These are phyloP conservation scores for Termitomyces bulborhizus DNA, from an alignment of 768 basidiomycete species.

Conservation along the genomic window DNA sequence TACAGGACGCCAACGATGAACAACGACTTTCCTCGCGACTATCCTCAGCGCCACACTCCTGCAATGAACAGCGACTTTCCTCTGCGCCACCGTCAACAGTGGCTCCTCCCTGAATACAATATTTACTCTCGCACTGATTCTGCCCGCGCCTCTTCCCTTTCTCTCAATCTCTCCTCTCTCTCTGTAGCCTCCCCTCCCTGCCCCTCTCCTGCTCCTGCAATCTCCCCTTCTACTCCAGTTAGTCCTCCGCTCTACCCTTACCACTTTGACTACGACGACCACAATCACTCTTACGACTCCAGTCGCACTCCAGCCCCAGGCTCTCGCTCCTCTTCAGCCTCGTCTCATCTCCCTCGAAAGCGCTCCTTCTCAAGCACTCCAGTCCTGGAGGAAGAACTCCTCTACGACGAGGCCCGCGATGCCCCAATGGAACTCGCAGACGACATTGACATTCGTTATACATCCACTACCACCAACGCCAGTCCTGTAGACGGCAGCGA, in stretches of 20 bases:
- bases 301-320: conserved; percentile 20
- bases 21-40: conserved; percentile 6
- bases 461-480: conserved; percentile 16
- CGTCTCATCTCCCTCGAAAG: conserved; percentile 55
- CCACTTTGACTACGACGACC: conserved; percentile 40
- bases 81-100: not conserved
- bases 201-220: conserved; percentile 61
- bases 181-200: conserved; percentile 62
- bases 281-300: conserved; percentile 16
- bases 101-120: not conserved
- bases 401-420: conserved; percentile 35
- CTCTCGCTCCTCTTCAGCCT: conserved; percentile 31
- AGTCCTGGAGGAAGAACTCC: conserved; percentile 32
- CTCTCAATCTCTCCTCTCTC: conserved; percentile 64
- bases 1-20: conserved; percentile 2
- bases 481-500: conserved; percentile 45
- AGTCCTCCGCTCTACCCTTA: conserved; percentile 46
- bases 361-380: conserved; percentile 54
- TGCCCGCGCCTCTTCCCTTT: conserved; percentile 32
- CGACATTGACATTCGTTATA: conserved; percentile 31
- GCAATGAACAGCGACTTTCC: too few species aligned
- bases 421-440: conserved; percentile 37
- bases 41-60: too few species aligned
- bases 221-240: conserved; percentile 59
- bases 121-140: too few species aligned